Conservation (phyloP, 306 rosid species). For the Vicia sativa region DNA sequence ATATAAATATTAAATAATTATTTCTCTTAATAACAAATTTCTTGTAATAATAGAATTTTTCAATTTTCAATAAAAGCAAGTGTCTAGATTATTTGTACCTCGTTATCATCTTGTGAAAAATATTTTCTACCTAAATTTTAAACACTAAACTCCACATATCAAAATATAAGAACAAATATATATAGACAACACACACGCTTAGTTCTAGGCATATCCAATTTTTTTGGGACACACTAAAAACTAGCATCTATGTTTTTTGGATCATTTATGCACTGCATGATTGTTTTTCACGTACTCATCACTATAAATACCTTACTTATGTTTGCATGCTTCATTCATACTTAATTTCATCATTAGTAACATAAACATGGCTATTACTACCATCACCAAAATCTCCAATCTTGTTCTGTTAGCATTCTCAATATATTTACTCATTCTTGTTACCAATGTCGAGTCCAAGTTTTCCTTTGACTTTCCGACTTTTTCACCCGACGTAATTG, state of each 20-base stretch:
- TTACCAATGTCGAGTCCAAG: slow-evolving; percentile 13
- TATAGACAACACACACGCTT: neutral
- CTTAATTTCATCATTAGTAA: slow-evolving; percentile 2
- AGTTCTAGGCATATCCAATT: slow-evolving; percentile 4
- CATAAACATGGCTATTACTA: slow-evolving; percentile 2
- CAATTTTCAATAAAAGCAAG: no score
- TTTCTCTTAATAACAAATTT: no score
- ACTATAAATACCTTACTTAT: neutral
- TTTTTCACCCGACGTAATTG: neutral
- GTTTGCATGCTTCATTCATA: neutral
- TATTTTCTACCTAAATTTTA: neutral
- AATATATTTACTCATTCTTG: slow-evolving; percentile 6
- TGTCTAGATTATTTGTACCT: neutral
- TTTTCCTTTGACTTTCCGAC: slow-evolving; percentile 24
- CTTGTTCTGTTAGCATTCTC: neutral
- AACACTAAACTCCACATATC: neutral
- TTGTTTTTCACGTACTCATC: slow-evolving; percentile 1
- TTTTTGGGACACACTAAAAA: neutral
- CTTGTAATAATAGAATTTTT: no score
- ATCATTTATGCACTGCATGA: neutral
- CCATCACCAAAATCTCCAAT: neutral
- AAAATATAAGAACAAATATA: neutral
- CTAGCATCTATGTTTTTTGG: neutral
- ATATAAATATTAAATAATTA: no score
- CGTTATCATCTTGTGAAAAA: neutral